phyloP scores from a whole-genome alignment of 1,284 basidiomycete species.

The Phylloboletellus chloephorus region DNA sequence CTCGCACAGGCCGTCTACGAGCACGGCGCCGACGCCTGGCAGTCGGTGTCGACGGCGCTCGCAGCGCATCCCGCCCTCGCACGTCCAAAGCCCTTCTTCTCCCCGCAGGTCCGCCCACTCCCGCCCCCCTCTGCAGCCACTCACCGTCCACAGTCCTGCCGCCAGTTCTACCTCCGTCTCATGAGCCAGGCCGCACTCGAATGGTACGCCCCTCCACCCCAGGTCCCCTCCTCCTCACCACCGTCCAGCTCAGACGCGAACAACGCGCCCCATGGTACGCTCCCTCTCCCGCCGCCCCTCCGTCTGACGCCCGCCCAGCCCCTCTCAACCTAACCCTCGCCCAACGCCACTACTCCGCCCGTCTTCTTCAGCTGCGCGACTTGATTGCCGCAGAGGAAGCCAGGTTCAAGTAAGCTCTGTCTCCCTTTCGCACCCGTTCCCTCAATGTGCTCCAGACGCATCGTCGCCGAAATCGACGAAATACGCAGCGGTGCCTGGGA shows the following conservation, averaged over 20 bases:
- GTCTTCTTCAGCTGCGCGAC: conserved; percentile 64
- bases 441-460: conserved; percentile 34
- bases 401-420: conserved; percentile 62
- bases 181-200: conserved; percentile 66
- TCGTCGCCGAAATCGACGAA: conserved; percentile 67
- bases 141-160: too few species aligned
- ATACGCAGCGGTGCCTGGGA: conserved; percentile 71
- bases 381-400: conserved; percentile 68
- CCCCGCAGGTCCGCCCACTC: conserved; percentile 60
- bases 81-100: conserved; percentile 62
- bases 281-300: neutral
- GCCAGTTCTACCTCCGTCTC: conserved; percentile 57
- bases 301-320: conserved; percentile 31
- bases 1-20: conserved; percentile 84
- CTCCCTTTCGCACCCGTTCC: neutral
- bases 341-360: conserved; percentile 62
- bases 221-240: conserved; percentile 13
- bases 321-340: conserved; percentile 62
- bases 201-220: conserved; percentile 53
- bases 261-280: conserved; percentile 38
- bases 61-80: conserved; percentile 61
- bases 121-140: too few species aligned
- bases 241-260: conserved; percentile 38
- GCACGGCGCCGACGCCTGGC: conserved; percentile 73
- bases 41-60: conserved; percentile 60